Conservation (phyloP, 2,329 filamentous ascomycete genomes). For the Rhynchosporium agropyri region DNA sequence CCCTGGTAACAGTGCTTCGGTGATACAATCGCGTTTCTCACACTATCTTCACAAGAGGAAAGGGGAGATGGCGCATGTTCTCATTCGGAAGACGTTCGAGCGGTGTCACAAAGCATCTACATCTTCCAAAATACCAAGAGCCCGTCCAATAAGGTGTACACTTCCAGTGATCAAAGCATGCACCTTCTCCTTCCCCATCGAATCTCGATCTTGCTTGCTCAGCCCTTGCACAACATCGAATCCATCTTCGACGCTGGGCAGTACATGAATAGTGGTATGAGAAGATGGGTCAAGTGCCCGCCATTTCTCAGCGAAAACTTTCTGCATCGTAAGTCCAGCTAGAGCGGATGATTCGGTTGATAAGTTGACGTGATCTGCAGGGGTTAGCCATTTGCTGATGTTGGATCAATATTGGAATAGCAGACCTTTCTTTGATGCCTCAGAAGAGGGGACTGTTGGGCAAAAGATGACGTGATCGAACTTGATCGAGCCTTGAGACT, state of each 20-base stretch:
- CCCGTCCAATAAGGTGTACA: conserved; percentile 66
- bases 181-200: conserved; percentile 31
- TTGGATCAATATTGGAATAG: not conserved
- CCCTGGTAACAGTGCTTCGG: too few species aligned
- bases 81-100: not conserved
- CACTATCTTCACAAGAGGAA: too few species aligned
- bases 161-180: conserved; percentile 59
- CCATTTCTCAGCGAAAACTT: conserved; percentile 49
- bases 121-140: conserved; percentile 71
- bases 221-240: conserved; percentile 49
- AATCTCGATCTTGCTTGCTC: conserved; percentile 37
- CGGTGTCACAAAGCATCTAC: conserved; percentile 29
- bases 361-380: conserved; percentile 59
- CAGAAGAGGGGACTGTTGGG: conserved; percentile 66
- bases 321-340: conserved; percentile 66
- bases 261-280: conserved; percentile 40
- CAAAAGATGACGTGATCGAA: conserved; percentile 84
- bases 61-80: not conserved
- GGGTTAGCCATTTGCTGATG: not conserved
- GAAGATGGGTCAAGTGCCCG: conserved; percentile 20
- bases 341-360: conserved; percentile 46
- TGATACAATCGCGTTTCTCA: too few species aligned
- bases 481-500: conserved; percentile 43
- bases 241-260: conserved; percentile 57
- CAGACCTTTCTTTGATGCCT: conserved; percentile 46